A percentile compares a stretch with the other conserved stretches of the same genome.
Evolutionary conservation across 2,329 filamentous ascomycete species (phyloP).

Genomic region (Fusarium sp.): DNA sequence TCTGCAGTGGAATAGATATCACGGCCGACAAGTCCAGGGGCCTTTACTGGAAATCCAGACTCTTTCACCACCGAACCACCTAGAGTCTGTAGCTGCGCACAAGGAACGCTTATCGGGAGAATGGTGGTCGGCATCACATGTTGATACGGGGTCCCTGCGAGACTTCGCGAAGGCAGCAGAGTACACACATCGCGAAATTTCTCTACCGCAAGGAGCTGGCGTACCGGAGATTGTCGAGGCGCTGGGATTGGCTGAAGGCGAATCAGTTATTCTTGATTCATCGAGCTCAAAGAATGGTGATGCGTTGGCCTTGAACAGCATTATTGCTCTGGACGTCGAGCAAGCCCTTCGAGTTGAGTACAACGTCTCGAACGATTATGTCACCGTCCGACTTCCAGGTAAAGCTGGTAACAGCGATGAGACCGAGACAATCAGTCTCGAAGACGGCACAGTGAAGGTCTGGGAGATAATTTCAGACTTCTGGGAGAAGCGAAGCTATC

Average conservation of each 20-base stretch:
- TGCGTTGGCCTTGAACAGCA: slow-evolving; percentile 69
- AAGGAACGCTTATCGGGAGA: slow-evolving; percentile 8
- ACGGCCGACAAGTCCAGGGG: slow-evolving; percentile 28
- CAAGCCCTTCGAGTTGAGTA: slow-evolving; percentile 69
- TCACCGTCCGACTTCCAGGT: slow-evolving; percentile 44
- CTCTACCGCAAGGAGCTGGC: slow-evolving; percentile 58
- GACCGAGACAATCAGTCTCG: slow-evolving; percentile 35
- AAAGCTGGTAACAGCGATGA: not conserved
- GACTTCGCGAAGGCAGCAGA: slow-evolving; percentile 31
- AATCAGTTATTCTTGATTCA: slow-evolving; percentile 69
- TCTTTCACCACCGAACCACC: slow-evolving; percentile 41
- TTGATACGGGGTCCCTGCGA: not conserved
- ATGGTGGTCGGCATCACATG: slow-evolving; percentile 26
- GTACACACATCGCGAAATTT: slow-evolving; percentile 57
- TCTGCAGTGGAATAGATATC: slow-evolving; percentile 65
- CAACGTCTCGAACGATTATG: slow-evolving; percentile 59
- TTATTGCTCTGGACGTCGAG: slow-evolving; percentile 74
- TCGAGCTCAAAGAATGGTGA: slow-evolving; percentile 62
- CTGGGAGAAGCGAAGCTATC: slow-evolving; percentile 47
- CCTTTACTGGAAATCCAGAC: slow-evolving; percentile 39
- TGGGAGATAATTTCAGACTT: slow-evolving; percentile 65
- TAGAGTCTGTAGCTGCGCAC: slow-evolving; percentile 37
- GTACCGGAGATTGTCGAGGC: slow-evolving; percentile 66
- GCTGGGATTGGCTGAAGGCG: slow-evolving; percentile 53
- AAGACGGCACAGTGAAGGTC: slow-evolving; percentile 51